Percentiles rank a stretch among this genome's conserved stretches.
Conservation (phyloP, 345 rosid genomes). For the Euphorbia lathyris region DNA sequence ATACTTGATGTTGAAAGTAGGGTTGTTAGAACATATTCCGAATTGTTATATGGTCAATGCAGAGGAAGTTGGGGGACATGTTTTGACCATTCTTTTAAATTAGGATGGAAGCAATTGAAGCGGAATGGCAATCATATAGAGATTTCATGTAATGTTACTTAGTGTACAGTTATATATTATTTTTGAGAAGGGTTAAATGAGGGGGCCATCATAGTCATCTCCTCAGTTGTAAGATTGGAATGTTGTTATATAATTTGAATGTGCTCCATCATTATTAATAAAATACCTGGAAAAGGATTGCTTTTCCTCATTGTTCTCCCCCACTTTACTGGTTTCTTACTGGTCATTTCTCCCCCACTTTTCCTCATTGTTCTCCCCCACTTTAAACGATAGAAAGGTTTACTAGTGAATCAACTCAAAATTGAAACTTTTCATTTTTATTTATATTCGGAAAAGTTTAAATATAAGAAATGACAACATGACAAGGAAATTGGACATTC, state of each 20-base stretch:
- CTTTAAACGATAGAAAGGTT: too few species aligned
- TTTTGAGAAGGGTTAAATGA: background rate
- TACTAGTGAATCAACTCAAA: too few species aligned
- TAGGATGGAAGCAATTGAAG: background rate
- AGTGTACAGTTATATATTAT: conserved; percentile 16
- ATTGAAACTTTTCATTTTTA: too few species aligned
- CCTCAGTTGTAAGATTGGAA: conserved; percentile 23
- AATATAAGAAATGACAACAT: too few species aligned
- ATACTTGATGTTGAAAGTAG: background rate
- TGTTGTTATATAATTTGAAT: conserved; percentile 11
- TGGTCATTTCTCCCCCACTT: too few species aligned
- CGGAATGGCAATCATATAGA: background rate
- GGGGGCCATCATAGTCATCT: conserved; percentile 6
- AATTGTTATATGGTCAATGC: background rate
- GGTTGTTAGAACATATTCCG: background rate
- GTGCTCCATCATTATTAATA: background rate
- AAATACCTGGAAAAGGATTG: background rate
- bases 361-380: too few species aligned
- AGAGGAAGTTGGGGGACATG: background rate
- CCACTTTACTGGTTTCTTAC: too few species aligned
- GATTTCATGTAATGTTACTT: background rate
- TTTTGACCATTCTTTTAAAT: background rate
- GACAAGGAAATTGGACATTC: too few species aligned
- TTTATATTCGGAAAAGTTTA: too few species aligned
- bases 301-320: background rate